Conservation (phyloP, 768 basidiomycete genomes). For the Mycena vulgaris region DNA sequence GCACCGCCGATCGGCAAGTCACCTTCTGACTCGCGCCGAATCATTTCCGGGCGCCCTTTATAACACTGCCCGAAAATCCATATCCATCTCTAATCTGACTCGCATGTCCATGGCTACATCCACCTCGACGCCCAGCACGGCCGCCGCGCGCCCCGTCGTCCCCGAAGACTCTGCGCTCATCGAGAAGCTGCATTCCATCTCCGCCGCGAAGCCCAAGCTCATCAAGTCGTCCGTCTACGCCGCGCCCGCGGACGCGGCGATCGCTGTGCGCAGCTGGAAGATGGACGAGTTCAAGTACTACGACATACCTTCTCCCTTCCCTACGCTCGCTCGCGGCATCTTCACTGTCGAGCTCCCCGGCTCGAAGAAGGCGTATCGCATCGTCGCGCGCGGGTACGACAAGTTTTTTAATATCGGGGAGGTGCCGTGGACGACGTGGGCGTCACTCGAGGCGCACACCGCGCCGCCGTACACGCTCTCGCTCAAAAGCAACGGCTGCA, state of each 20-base stretch:
- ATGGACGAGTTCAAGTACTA: slow-evolving; percentile 98
- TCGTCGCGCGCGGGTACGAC: slow-evolving; percentile 94
- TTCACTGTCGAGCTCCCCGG: slow-evolving; percentile 73
- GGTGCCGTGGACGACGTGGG: slow-evolving; percentile 97
- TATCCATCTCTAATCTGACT: too few species aligned
- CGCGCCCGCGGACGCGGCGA: slow-evolving; percentile 69
- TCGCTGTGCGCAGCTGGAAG: slow-evolving; percentile 89
- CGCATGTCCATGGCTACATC: too few species aligned
- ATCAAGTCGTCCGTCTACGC: slow-evolving; percentile 71
- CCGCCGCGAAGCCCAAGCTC: slow-evolving; percentile 73
- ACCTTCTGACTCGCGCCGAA: slow-evolving; percentile 14
- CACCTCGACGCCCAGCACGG: too few species aligned
- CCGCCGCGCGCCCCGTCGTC: slow-evolving; percentile 23
- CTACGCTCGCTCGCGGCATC: slow-evolving; percentile 93
- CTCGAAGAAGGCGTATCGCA: slow-evolving; percentile 60
- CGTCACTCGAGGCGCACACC: slow-evolving; percentile 77
- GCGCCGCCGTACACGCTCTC: slow-evolving; percentile 87
- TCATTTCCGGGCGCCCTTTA: slow-evolving; percentile 7
- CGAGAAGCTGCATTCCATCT: slow-evolving; percentile 64
- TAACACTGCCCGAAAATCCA: neutral
- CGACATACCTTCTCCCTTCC: slow-evolving; percentile 90
- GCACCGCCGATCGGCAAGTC: slow-evolving; percentile 9
- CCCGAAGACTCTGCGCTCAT: slow-evolving; percentile 74
- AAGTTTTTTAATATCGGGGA: slow-evolving; percentile 99
- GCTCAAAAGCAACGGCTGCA: slow-evolving; percentile 96